Conservation (phyloP, 768 basidiomycete genomes). For the Cytidiella melzeri region DNA sequence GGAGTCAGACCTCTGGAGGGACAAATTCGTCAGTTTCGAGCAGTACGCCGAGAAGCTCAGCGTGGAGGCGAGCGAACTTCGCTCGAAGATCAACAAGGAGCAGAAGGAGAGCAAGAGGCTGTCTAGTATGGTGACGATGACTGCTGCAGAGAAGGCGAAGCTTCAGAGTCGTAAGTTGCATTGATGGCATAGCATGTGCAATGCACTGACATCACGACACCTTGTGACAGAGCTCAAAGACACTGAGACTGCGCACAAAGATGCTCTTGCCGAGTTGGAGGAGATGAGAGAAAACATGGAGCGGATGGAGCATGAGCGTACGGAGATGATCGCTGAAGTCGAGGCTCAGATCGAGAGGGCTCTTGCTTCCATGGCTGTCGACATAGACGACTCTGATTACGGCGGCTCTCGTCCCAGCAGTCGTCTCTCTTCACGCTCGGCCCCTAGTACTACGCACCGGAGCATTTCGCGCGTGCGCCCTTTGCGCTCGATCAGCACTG, state of each 20-base stretch:
- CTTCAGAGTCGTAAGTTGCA: slow-evolving; percentile 65
- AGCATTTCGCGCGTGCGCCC: slow-evolving; percentile 51
- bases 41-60: slow-evolving; percentile 90
- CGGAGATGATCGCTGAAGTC: slow-evolving; percentile 89
- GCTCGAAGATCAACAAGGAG: slow-evolving; percentile 86
- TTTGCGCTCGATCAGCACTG: slow-evolving; percentile 69
- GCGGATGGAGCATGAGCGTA: slow-evolving; percentile 80
- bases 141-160: slow-evolving; percentile 72
- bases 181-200: slow-evolving; percentile 4
- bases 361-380: slow-evolving; percentile 78
- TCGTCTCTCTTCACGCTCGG: slow-evolving; percentile 52
- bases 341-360: slow-evolving; percentile 89
- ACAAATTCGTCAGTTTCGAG: slow-evolving; percentile 93
- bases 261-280: slow-evolving; percentile 76
- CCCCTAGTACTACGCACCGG: slow-evolving; percentile 45
- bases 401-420: slow-evolving; percentile 62
- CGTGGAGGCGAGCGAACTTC: slow-evolving; percentile 77
- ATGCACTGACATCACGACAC: too few relatives aligned
- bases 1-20: slow-evolving; percentile 84
- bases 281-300: slow-evolving; percentile 84
- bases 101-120: slow-evolving; percentile 83
- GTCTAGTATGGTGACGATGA: slow-evolving; percentile 71
- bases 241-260: slow-evolving; percentile 75
- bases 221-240: slow-evolving; percentile 66
- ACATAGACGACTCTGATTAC: slow-evolving; percentile 73